These are phyloP conservation scores for Phaeoacremonium minimum DNA, from an alignment of 2,329 filamentous ascomycete species.

Conservation along the genomic window DNA sequence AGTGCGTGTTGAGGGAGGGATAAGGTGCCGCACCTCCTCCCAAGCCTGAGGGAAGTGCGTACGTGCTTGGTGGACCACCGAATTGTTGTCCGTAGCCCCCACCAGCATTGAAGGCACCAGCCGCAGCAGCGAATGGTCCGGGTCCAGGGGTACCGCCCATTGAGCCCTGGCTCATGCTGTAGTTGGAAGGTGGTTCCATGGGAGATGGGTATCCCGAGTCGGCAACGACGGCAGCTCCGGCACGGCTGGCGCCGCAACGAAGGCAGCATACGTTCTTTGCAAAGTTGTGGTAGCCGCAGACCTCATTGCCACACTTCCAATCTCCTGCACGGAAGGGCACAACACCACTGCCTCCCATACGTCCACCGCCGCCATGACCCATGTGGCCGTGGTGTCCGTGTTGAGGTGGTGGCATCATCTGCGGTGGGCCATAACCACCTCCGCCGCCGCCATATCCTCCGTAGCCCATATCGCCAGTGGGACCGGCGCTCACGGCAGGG, in stretches of 20 bases:
- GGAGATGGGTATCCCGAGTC: conserved; percentile 88
- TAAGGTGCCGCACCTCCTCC: conserved; percentile 76
- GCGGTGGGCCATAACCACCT: conserved; percentile 63
- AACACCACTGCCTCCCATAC: conserved; percentile 77
- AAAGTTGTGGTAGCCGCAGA: conserved; percentile 98
- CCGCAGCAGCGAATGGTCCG: conserved; percentile 67
- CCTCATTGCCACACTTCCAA: conserved; percentile 98
- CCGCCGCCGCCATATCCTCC: conserved; percentile 64
- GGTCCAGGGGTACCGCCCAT: conserved; percentile 81
- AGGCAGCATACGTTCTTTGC: conserved; percentile 99
- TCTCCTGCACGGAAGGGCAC: conserved; percentile 98
- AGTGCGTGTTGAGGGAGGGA: conserved; percentile 78
- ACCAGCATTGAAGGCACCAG: conserved; percentile 62
- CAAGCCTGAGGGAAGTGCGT: conserved; percentile 81
- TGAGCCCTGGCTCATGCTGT: conserved; percentile 81
- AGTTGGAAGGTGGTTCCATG: conserved; percentile 81
- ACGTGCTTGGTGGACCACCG: conserved; percentile 82
- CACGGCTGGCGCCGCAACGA: conserved; percentile 90
- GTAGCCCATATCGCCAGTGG: conserved; percentile 57
- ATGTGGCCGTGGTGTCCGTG: conserved; percentile 40
- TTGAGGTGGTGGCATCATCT: conserved; percentile 69
- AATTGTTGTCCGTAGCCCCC: conserved; percentile 75
- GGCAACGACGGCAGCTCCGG: conserved; percentile 88
- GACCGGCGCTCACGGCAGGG: conserved; percentile 83
- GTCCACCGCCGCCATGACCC: conserved; percentile 53